Evolutionary conservation across 1,284 basidiomycete species (phyloP).

Genomic region (Phylloboletellus chloephorus): DNA sequence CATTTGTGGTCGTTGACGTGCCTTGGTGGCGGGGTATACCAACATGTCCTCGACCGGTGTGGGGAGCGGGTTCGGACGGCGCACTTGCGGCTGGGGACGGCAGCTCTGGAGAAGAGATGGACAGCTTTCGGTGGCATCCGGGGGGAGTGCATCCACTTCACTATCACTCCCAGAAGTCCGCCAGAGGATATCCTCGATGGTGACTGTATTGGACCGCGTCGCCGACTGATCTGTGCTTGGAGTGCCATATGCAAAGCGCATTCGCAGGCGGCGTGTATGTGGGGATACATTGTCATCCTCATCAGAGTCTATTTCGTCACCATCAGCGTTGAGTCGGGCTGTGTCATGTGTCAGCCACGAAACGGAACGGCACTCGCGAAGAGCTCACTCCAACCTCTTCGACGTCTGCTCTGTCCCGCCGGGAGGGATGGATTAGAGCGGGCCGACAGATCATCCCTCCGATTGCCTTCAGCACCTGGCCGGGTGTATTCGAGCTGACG

Average conservation of each 20-base stretch:
- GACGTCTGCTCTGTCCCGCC: slow-evolving; percentile 27
- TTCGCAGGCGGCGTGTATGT: slow-evolving; percentile 25
- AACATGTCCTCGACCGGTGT: slow-evolving; percentile 47
- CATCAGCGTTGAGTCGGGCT: slow-evolving; percentile 54
- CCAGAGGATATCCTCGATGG: slow-evolving; percentile 30
- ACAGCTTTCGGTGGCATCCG: slow-evolving; percentile 23
- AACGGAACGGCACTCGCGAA: slow-evolving; percentile 1
- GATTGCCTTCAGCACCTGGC: slow-evolving; percentile 4
- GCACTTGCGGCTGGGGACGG: slow-evolving; percentile 11
- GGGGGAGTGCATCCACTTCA: slow-evolving; percentile 21
- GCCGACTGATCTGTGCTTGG: slow-evolving; percentile 14
- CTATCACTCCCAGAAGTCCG: slow-evolving; percentile 28
- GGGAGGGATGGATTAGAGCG: slow-evolving; percentile 12
- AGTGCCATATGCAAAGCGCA: slow-evolving; percentile 25
- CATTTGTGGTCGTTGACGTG: slow-evolving; percentile 9
- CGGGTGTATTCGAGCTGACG: slow-evolving; percentile 18
- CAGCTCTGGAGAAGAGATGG: slow-evolving; percentile 15
- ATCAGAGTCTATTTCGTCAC: slow-evolving; percentile 50
- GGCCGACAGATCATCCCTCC: slow-evolving; percentile 11
- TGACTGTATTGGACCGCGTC: slow-evolving; percentile 20
- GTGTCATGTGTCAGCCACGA: slow-evolving; percentile 9
- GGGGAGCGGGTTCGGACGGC: slow-evolving; percentile 43
- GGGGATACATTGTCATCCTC: slow-evolving; percentile 28
- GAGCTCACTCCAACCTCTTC: slow-evolving; percentile 51
- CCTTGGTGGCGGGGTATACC: slow-evolving; percentile 17